Conservation (phyloP, 2,329 filamentous ascomycete species). For the Diplodia sapinea region DNA sequence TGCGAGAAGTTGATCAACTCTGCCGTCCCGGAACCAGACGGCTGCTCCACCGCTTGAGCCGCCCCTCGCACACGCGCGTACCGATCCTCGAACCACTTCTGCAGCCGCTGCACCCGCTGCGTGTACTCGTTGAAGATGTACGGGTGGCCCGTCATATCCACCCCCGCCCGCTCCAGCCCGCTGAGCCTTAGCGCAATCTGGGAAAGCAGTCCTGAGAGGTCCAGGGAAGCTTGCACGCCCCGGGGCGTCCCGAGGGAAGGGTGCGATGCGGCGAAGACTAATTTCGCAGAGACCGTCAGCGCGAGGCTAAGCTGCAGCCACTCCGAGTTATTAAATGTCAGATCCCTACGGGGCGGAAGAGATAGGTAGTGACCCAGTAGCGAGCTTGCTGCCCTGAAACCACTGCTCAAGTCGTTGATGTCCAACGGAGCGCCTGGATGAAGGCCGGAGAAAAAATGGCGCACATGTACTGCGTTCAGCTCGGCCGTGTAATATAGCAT, state of each 20-base stretch:
- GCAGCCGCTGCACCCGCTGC: constrained; percentile 39
- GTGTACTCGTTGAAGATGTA: constrained; percentile 42
- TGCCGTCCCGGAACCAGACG: background rate
- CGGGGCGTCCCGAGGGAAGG: constrained; percentile 36
- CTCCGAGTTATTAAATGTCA: constrained; percentile 47
- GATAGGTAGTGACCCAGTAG: constrained; percentile 42
- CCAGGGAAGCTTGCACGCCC: constrained; percentile 39
- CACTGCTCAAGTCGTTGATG: background rate
- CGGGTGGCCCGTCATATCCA: constrained; percentile 37
- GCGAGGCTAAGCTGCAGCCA: constrained; percentile 48
- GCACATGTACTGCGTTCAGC: constrained; percentile 3
- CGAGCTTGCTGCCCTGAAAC: background rate
- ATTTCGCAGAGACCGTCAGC: constrained; percentile 41
- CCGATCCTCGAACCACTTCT: constrained; percentile 39
- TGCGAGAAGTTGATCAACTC: background rate
- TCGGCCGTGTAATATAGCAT: constrained; percentile 5
- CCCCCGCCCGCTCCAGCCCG: constrained; percentile 38
- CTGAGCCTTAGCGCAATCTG: constrained; percentile 36
- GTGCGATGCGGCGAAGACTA: constrained; percentile 40
- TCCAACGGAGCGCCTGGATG: background rate
- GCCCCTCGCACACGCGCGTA: background rate
- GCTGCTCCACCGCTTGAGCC: background rate
- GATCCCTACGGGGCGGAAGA: constrained; percentile 45
- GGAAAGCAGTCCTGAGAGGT: constrained; percentile 37
- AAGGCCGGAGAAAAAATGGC: background rate